These are phyloP conservation scores for Allantophomopsis cytisporea DNA, from an alignment of 2,329 filamentous ascomycete species.

Conservation along the genomic window DNA sequence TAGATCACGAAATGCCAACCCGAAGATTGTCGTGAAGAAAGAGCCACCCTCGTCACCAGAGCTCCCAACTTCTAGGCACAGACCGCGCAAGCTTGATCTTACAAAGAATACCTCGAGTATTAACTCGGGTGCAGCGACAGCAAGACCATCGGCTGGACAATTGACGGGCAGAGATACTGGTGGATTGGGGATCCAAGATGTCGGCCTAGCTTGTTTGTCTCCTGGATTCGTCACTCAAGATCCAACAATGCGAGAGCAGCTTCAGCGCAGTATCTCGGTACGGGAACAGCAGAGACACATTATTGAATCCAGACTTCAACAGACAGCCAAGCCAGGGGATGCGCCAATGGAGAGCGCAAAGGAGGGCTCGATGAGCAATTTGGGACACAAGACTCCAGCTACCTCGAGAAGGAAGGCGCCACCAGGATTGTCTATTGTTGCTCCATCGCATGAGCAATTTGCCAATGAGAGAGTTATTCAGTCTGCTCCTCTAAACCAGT, in stretches of 20 bases:
- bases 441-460: constrained; percentile 83
- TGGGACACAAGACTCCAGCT: constrained; percentile 52
- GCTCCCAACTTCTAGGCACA: constrained; percentile 57
- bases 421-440: constrained; percentile 85
- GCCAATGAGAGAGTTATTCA: constrained; percentile 92
- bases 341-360: constrained; percentile 41
- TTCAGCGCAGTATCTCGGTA: constrained; percentile 87
- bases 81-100: constrained; percentile 66
- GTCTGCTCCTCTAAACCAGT: constrained; percentile 87
- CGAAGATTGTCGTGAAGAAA: constrained; percentile 89
- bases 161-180: constrained; percentile 64
- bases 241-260: constrained; percentile 88
- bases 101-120: constrained; percentile 45
- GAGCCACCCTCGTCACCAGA: constrained; percentile 84
- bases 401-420: constrained; percentile 70
- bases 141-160: constrained; percentile 51
- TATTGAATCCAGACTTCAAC: constrained; percentile 83
- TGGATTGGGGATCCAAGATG: constrained; percentile 73
- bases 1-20: constrained; percentile 35
- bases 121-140: constrained; percentile 33
- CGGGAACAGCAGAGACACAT: constrained; percentile 89
- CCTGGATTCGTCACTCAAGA: constrained; percentile 94
- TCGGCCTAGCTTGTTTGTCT: constrained; percentile 86
- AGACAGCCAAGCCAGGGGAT: constrained; percentile 70
- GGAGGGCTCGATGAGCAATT: constrained; percentile 31